Conservation (phyloP, 108 stramenopile genomes). For the Fragilaria radians region DNA sequence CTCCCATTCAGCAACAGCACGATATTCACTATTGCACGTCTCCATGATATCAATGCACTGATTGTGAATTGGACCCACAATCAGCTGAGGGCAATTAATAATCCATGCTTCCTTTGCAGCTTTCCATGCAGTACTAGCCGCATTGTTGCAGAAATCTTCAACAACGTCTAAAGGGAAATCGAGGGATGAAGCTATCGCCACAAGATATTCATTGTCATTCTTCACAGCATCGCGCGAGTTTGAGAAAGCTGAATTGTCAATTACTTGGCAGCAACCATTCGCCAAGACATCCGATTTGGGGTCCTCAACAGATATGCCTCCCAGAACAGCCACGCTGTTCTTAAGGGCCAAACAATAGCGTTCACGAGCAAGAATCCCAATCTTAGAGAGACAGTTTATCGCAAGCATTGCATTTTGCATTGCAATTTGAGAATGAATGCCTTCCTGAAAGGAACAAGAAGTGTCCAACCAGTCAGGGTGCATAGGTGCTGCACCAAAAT, state of each 20-base stretch:
- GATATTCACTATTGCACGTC: conserved; percentile 32
- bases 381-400: conserved; percentile 27
- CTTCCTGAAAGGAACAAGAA: conserved; percentile 37
- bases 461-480: conserved; percentile 80
- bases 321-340: background rate
- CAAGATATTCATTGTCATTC: background rate
- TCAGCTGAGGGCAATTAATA: conserved; percentile 36
- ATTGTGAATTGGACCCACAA: conserved; percentile 34
- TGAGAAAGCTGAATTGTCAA: background rate
- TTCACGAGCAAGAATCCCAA: conserved; percentile 31
- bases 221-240: background rate
- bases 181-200: background rate
- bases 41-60: conserved; percentile 21
- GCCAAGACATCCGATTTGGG: background rate
- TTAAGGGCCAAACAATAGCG: conserved; percentile 11
- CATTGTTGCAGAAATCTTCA: background rate
- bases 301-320: background rate
- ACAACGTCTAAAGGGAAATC: background rate
- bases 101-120: conserved; percentile 28
- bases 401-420: conserved; percentile 42
- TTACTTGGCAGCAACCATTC: background rate
- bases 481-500: conserved; percentile 63
- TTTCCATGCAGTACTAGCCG: background rate
- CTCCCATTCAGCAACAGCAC: conserved; percentile 79
- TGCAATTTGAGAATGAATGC: conserved; percentile 27